Evolutionary conservation across 1,284 basidiomycete genomes (phyloP).

Genomic region (Ustilago esculenta): DNA sequence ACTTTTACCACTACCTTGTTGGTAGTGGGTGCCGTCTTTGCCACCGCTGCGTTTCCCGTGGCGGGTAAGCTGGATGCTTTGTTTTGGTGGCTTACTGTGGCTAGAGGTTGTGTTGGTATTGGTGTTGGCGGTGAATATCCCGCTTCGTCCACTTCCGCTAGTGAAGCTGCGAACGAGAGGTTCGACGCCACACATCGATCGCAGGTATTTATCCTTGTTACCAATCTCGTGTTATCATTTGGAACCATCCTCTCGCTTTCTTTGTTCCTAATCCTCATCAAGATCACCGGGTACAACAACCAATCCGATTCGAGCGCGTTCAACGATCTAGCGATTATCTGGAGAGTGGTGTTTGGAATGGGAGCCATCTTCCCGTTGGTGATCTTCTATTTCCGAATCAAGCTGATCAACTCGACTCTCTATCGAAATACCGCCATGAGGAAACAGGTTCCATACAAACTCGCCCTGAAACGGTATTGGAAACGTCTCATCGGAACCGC

Average conservation of each 20-base stretch:
- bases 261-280: slow-evolving; percentile 77
- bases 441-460: slow-evolving; percentile 73
- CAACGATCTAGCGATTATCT: slow-evolving; percentile 76
- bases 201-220: slow-evolving; percentile 80
- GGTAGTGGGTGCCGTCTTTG: slow-evolving; percentile 77
- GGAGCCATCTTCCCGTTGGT: slow-evolving; percentile 76
- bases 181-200: slow-evolving; percentile 73
- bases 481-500: slow-evolving; percentile 43
- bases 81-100: slow-evolving; percentile 81
- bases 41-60: slow-evolving; percentile 77
- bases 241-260: slow-evolving; percentile 75
- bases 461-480: slow-evolving; percentile 78
- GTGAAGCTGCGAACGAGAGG: slow-evolving; percentile 79
- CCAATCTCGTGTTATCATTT: slow-evolving; percentile 69
- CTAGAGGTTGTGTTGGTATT: slow-evolving; percentile 77
- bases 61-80: slow-evolving; percentile 72
- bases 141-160: slow-evolving; percentile 75
- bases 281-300: slow-evolving; percentile 67
- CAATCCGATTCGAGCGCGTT: slow-evolving; percentile 69
- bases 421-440: slow-evolving; percentile 50
- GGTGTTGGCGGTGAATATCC: slow-evolving; percentile 83
- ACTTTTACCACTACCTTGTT: slow-evolving; percentile 75
- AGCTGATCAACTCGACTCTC: slow-evolving; percentile 33
- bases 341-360: slow-evolving; percentile 80
- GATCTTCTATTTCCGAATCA: slow-evolving; percentile 76